Conservation (phyloP, 345 rosid genomes). For the Durio zibethinus region DNA sequence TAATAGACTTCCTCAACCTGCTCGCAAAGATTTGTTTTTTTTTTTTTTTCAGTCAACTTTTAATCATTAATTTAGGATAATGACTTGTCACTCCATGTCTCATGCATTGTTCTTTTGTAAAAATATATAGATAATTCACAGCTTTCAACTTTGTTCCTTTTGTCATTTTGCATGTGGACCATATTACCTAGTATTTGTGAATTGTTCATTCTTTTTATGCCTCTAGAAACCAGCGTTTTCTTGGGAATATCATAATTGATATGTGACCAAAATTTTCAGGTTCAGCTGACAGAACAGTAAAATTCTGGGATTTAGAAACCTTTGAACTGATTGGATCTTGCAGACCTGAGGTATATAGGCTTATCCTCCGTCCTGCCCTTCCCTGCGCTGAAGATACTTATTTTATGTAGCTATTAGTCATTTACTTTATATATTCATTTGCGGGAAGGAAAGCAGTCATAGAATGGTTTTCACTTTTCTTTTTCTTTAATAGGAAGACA, state of each 20-base stretch:
- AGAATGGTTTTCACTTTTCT: neutral
- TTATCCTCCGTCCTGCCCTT: neutral
- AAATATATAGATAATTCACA: neutral
- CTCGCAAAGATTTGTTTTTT: neutral
- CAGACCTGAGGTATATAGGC: conserved; percentile 75
- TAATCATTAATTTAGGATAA: neutral
- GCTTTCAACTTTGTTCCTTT: neutral
- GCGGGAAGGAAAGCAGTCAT: neutral
- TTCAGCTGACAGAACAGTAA: conserved; percentile 94
- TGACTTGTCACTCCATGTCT: neutral
- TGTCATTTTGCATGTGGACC: neutral
- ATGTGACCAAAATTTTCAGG: conserved; percentile 45
- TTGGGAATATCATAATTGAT: neutral
- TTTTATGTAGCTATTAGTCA: neutral
- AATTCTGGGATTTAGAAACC: conserved; percentile 99
- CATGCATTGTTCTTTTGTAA: conserved; percentile 1
- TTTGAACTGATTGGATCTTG: conserved; percentile 93
- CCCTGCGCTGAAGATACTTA: neutral
- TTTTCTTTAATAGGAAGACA: neutral
- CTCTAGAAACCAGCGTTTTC: neutral
- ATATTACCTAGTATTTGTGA: neutral
- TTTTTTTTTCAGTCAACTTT: neutral
- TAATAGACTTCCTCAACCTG: neutral
- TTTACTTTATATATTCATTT: neutral
- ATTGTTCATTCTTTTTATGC: neutral